A percentile compares a stretch with the other conserved stretches of the same genome.
Evolutionary conservation across 2,329 filamentous ascomycete species (phyloP).

Genomic region (Salinomyces thailandicus): DNA sequence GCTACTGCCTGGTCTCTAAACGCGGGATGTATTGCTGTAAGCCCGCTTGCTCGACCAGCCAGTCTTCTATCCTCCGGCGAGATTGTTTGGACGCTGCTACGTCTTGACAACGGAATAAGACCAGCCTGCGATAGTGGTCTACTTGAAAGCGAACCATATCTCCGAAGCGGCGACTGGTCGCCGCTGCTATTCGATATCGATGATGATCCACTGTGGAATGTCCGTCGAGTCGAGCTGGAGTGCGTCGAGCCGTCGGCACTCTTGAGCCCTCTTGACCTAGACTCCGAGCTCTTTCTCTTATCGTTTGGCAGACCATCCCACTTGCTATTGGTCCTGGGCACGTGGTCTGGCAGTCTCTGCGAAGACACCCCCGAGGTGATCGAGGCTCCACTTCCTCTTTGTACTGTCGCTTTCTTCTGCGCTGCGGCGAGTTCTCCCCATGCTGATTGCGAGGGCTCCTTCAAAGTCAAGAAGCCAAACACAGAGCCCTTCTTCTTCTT

Average conservation of each 20-base stretch:
- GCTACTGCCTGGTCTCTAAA: conserved; percentile 2
- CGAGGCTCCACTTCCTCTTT: conserved; percentile 7
- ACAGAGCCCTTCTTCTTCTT: conserved; percentile 29
- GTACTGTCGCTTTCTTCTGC: conserved; percentile 27
- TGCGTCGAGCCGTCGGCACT: conserved; percentile 6
- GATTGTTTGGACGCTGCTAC: conserved; percentile 1
- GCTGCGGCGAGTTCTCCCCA: conserved; percentile 37
- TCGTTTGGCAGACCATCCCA: conserved; percentile 42
- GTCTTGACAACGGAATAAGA: not conserved
- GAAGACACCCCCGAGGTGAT: conserved; percentile 28
- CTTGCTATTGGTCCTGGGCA: conserved; percentile 45
- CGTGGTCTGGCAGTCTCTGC: conserved; percentile 37
- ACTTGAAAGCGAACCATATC: conserved; percentile 5
- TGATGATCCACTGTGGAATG: conserved; percentile 3
- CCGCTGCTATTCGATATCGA: conserved; percentile 3
- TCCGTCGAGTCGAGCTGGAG: conserved; percentile 10
- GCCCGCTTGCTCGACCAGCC: not conserved
- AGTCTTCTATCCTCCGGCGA: not conserved
- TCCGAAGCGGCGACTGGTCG: not conserved
- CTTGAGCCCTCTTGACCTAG: not conserved
- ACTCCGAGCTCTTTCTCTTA: conserved; percentile 14
- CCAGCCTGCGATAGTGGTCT: conserved; percentile 4
- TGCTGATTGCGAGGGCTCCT: conserved; percentile 40
- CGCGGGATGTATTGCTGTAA: conserved; percentile 1
- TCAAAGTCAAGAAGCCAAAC: conserved; percentile 37